phyloP scores from a whole-genome alignment of 192 early-diverging fungal species.

The Cetraspora pellucida region DNA sequence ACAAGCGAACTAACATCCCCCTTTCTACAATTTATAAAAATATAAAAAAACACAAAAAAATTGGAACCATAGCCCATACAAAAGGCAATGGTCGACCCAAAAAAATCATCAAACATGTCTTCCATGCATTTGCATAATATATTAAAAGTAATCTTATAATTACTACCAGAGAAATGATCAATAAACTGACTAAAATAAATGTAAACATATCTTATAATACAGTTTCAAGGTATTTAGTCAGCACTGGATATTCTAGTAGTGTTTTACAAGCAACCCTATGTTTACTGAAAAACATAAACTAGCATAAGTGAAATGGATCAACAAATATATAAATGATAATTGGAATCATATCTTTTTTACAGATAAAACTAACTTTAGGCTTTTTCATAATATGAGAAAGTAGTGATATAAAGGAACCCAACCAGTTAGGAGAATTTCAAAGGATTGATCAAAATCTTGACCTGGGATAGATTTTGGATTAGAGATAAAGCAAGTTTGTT shows the following conservation, averaged over 20 bases:
- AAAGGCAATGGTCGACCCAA: not conserved
- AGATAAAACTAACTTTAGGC: conserved; percentile 3
- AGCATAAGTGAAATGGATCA: not conserved
- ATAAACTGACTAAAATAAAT: not conserved
- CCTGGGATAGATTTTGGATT: conserved; percentile 20
- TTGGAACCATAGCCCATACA: not conserved
- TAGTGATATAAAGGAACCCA: not conserved
- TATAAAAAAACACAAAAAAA: conserved; percentile 24
- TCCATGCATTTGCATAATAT: not conserved
- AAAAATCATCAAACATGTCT: conserved; percentile 1
- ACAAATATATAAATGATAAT: conserved; percentile 22
- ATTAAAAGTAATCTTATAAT: too few relatives aligned
- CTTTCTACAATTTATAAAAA: conserved; percentile 21
- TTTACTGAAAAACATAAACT: not conserved
- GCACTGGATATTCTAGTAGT: not conserved
- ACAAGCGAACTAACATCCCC: not conserved
- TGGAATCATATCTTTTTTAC: conserved; percentile 11
- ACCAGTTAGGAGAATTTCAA: too few relatives aligned
- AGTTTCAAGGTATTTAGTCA: not conserved
- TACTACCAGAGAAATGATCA: not conserved
- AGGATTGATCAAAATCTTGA: conserved; percentile 8
- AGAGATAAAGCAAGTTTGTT: conserved; percentile 11
- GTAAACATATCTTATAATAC: not conserved
- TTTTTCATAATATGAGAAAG: conserved; percentile 5
- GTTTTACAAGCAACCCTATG: not conserved